Base-by-base conservation (phyloP, 768 basidiomycete genomes). In the Boletus sp. region DNA sequence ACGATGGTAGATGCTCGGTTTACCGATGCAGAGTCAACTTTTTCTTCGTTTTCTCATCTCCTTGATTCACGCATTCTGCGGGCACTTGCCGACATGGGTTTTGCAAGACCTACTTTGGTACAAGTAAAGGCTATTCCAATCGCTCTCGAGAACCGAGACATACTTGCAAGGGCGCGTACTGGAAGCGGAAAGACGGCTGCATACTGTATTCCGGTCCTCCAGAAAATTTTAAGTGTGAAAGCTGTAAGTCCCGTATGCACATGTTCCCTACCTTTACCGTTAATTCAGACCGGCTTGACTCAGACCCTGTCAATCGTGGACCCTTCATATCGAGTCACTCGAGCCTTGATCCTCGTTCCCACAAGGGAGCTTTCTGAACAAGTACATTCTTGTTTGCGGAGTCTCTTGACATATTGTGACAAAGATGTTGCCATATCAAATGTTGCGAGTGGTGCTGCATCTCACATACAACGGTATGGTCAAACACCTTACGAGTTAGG, bases 171-270 rank as follows among this genome's bases (percentile, higher is more conserved):
- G 42, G 96, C 97, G 3, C 82, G 92, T 32, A 99, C 97, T 4
- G 97, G 97, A 17, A 94, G 91, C 53, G 97, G 97, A 25, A 99
- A 99, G 76, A 99, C 97, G 0, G 92, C 90, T 4, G 93, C 97
- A 3, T 99, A 99, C 69, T 92, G 90, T 62, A 79, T 98, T 10
- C 97, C 97, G 0, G 74, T 95, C 25, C 76, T 92, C 0, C 94
- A 98, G 69, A 95, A 93, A 70, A 85, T 98, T 23, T 65, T 98
- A 50, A 82, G 77, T 57, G 80, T 82, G 3, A 95, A 94, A 81
- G 77, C 75, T 68, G 93, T 93, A 70, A 71, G 87, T 79, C 55
- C 40, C 15, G 14, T 23, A 23, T 48, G 1, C 51, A 19, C 30
- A 30, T 17, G 38, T 53, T 23, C 29, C 19, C 30, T 14, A 17